Percentiles rank a stretch among this genome's conserved stretches.
phyloP scores from a whole-genome alignment of 306 rosid genomes.

The Leucaena leucocephala region DNA sequence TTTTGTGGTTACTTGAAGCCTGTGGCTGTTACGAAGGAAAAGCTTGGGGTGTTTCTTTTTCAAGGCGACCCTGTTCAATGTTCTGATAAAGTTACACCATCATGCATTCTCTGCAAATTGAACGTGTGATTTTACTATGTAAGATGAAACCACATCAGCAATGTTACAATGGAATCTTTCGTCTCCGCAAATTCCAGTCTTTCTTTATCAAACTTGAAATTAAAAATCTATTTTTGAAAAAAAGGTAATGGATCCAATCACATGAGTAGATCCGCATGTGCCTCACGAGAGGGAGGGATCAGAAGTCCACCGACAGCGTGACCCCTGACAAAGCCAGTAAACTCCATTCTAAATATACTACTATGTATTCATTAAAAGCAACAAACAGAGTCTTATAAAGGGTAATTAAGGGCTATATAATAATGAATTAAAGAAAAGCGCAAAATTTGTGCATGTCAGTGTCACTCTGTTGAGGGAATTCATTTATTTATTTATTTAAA shows the following conservation, averaged over 20 bases:
- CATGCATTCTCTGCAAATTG: not conserved
- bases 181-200: not conserved
- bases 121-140: not conserved
- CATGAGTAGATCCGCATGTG: conserved; percentile 42
- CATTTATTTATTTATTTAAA: not conserved
- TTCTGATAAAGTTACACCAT: conserved; percentile 38
- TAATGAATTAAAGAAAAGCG: not conserved
- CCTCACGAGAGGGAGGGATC: conserved; percentile 35
- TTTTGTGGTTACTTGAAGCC: conserved; percentile 46
- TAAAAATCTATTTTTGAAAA: too few species aligned
- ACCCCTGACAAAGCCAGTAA: not conserved
- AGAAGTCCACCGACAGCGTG: not conserved
- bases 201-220: not conserved
- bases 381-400: not conserved
- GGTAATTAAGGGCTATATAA: not conserved
- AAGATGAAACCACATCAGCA: not conserved
- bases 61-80: conserved; percentile 35
- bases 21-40: conserved; percentile 35
- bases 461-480: not conserved
- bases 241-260: not conserved
- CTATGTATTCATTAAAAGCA: not conserved
- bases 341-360: too few species aligned
- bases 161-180: not conserved
- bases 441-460: not conserved
- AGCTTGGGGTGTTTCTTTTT: conserved; percentile 31